Evolutionary conservation across 179 eudicot genomes (phyloP), one percentile per base, ranked within the genome.

Genomic region (Beta corolliflora): DNA sequence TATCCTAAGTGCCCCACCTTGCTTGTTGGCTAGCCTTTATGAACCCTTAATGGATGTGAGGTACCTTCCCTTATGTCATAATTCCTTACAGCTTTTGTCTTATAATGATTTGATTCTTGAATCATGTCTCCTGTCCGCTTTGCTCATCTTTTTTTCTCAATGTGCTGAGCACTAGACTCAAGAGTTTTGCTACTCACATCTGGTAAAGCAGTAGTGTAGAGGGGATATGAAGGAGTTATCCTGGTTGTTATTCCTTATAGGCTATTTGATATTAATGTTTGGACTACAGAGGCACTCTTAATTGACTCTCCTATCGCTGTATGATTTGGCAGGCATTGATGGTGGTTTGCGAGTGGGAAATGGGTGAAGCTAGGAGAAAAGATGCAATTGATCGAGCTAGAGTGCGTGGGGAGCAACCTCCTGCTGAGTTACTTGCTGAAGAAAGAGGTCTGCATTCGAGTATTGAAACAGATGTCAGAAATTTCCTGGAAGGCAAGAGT

Each of bases 401-500:
- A 87, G 97, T 97, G 81, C 97, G 99, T 80, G 99, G 99, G 77
- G 99, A 97, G 90, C 93, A 88, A 74, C 97, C 98, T 78, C 95
- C 98, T 76, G 89, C 97, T 61, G 99, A 97, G 87, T 87, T 93
- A 77, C 92, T 94, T 76, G 95, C 94, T 74, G 97, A 94, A 90
- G 98, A 94, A 78, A 92, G 98, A 86, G 99, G 99, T 70, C 76
- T 97, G 85, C 99, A 97, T 84, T 86, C 94, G 0, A 94, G 93
- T 79, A 86, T 94, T 80, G 99, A 97, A 83, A 78, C 91, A 68
- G 99, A 97, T 84, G 98, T 97, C 61, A 91, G 81, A 81, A 89
- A 84, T 54, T 88, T 88, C 69, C 82, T 97, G 75, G 91, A 92
- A 85, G 97, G 97, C 70, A 93, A 90, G 87, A 86, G 89, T 52